A percentile compares a stretch with the other conserved stretches of the same genome.
Conservation (phyloP, 2,329 filamentous ascomycete species). For the Fusarium aywerte region DNA sequence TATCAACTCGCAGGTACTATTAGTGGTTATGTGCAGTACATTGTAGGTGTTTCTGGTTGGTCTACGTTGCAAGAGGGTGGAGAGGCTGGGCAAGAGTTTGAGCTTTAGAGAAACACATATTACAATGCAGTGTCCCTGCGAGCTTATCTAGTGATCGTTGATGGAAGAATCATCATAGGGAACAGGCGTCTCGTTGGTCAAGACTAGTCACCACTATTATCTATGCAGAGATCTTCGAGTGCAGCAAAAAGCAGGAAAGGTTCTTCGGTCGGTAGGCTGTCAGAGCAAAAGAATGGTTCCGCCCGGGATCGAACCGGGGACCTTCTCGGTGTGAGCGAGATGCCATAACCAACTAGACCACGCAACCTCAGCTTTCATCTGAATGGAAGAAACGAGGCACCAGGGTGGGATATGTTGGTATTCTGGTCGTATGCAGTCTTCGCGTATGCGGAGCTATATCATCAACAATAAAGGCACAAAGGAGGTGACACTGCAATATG, state of each 20-base stretch:
- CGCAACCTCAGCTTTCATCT: slow-evolving; percentile 1
- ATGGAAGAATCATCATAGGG: too few species aligned
- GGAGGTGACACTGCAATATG: too few species aligned
- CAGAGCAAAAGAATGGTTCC: slow-evolving; percentile 7
- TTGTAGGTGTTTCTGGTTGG: neutral
- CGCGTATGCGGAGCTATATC: neutral
- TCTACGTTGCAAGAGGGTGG: neutral
- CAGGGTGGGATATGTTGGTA: neutral
- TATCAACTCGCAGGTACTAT: neutral
- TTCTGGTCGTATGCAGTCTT: rapidly evolving
- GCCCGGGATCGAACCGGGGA: slow-evolving; percentile 33
- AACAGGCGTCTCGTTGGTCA: too few species aligned
- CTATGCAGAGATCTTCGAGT: too few species aligned
- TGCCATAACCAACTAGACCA: slow-evolving; percentile 36
- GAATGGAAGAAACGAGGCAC: rapidly evolving
- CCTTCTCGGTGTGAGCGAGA: slow-evolving; percentile 35
- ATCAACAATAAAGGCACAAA: too few species aligned
- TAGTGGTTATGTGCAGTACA: neutral
- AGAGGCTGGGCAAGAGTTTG: neutral
- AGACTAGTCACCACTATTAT: too few species aligned
- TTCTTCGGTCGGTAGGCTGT: rapidly evolving
- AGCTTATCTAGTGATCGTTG: too few species aligned
- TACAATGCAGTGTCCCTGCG: too few species aligned
- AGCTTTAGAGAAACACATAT: neutral
- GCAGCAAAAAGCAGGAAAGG: neutral